A percentile compares a stretch with the other conserved stretches of the same genome.
Conservation (phyloP, 1,284 basidiomycete genomes). For the Ganoderma boninense region DNA sequence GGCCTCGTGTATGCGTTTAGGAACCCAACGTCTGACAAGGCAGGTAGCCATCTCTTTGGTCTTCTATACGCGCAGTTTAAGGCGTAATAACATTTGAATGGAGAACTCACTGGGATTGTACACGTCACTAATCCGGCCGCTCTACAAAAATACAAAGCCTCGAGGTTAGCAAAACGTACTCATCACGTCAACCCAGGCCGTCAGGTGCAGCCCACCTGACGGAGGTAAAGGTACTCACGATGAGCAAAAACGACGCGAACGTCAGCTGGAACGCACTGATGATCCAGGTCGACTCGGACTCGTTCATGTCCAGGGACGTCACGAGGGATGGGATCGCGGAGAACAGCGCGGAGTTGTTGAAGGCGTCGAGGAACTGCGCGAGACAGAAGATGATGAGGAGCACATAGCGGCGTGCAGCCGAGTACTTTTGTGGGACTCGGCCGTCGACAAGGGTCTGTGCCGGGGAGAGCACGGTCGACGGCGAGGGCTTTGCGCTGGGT, state of each 20-base stretch:
- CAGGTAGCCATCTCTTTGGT: not conserved
- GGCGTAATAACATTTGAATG: not conserved
- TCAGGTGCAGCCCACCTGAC: too few species aligned
- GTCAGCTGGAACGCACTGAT: conserved; percentile 45
- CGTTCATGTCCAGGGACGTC: conserved; percentile 37
- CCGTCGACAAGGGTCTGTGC: conserved; percentile 40
- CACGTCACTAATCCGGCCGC: conserved; percentile 43
- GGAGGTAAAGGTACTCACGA: conserved; percentile 33
- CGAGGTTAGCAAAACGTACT: not conserved
- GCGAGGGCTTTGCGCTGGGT: conserved; percentile 16
- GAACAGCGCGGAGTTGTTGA: conserved; percentile 58
- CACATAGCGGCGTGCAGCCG: conserved; percentile 37
- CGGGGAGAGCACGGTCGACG: conserved; percentile 34
- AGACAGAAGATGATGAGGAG: conserved; percentile 54
- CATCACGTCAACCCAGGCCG: not conserved
- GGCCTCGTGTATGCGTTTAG: not conserved
- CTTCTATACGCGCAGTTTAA: too few species aligned
- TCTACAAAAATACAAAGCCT: conserved; percentile 27
- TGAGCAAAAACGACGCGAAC: conserved; percentile 44
- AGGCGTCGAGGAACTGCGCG: conserved; percentile 56
- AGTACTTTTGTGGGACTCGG: conserved; percentile 39
- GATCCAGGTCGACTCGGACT: conserved; percentile 43
- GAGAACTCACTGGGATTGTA: conserved; percentile 42
- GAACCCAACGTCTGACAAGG: not conserved
- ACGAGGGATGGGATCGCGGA: conserved; percentile 50